Conservation (phyloP, 2,329 filamentous ascomycete genomes). For the Aaosphaeria pasadenensis region DNA sequence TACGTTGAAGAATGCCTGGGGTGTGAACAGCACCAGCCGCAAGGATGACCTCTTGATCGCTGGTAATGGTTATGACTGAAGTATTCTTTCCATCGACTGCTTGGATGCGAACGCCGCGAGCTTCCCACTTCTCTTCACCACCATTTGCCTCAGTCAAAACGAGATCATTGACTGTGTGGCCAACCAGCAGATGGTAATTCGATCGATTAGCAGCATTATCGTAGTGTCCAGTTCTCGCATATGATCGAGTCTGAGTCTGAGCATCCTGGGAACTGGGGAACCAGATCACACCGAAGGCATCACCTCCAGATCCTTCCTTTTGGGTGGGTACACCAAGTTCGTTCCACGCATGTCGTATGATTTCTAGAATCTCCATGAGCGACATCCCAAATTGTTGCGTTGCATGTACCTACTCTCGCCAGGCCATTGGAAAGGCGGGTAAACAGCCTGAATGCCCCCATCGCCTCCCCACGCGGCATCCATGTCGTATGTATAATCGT, state of each 20-base stretch:
- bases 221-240: conserved; percentile 23
- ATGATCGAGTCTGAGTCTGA: conserved; percentile 17
- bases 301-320: conserved; percentile 7
- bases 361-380: conserved; percentile 1
- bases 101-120: conserved; percentile 8
- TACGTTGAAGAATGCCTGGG: conserved; percentile 14
- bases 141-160: background rate
- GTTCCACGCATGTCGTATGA: conserved; percentile 7
- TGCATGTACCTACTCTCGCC: conserved; percentile 6
- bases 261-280: conserved; percentile 9
- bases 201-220: conserved; percentile 13
- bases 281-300: conserved; percentile 8
- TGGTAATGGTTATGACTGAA: background rate
- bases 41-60: conserved; percentile 12
- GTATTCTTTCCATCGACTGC: conserved; percentile 6
- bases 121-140: background rate
- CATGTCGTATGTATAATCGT: conserved; percentile 9
- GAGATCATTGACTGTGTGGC: conserved; percentile 5
- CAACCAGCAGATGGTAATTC: conserved; percentile 21
- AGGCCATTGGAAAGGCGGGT: conserved; percentile 12
- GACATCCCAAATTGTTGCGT: background rate
- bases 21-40: conserved; percentile 15
- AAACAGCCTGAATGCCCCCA: conserved; percentile 6
- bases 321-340: conserved; percentile 5
- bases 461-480: conserved; percentile 10